Base-by-base conservation (phyloP, 2,329 filamentous ascomycete genomes). In the Coccinonectria pachysandricola region DNA sequence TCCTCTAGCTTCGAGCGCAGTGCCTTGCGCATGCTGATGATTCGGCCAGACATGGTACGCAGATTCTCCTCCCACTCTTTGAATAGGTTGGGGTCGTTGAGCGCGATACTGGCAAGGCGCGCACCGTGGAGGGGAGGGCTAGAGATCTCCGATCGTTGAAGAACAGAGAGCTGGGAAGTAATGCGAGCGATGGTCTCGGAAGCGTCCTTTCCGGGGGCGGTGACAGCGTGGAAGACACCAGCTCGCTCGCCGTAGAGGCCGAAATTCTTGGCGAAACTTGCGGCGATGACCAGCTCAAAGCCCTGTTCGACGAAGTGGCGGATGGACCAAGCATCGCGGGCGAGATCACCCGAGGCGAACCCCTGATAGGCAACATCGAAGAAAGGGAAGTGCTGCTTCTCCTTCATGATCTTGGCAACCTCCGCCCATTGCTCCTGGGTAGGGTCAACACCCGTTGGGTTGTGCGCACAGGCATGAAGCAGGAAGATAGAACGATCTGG, bases 311-410 rank as follows among this genome's bases (percentile, higher is more conserved):
- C 67, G 51, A 98, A 98, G 68, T 94, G 83, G 42, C 85, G 81
- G 44, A 98, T 79, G n/a, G 91, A 84, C 65, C 79, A 86, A 39
- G 83, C 84, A 54, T 98, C 91, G 34, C 76, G 74, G 43, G 71
- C 67, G 12, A 96, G 72, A 53, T 92, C 78, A 32, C 91, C 91
- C 1, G 91, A 93, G 3, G 91, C 91, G 54, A 98, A 98, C 31
- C 91, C 88, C 60, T 96, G 91, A 66, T 98, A 98, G 30, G 91
- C 91, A 40, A 75, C 84, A 66, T 98, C 91, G 61, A 98, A 96
- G 73, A 98, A 96, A 47, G 91, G 88, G 64, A 98, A 94, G 58
- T 92, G 88, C 38, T 73, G 73, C 60, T 80, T 85, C 48, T 73
- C 57, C 46, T 71, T 72, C 57, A 96, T 76, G 22, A 94, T 57